Conservation (phyloP, 2,329 filamentous ascomycete species). For the Colletotrichum liriopes region DNA sequence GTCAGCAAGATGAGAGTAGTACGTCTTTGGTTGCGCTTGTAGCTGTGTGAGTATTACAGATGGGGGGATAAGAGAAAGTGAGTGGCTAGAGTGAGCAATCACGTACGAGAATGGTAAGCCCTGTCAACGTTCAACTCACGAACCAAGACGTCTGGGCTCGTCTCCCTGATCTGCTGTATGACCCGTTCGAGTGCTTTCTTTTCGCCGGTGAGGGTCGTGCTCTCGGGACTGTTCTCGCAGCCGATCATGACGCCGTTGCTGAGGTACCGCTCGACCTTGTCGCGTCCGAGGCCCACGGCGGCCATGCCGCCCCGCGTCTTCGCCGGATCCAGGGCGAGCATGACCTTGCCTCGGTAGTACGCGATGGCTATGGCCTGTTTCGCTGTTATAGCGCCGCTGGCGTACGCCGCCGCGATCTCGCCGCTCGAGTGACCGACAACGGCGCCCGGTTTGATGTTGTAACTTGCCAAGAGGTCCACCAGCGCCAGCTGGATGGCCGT, state of each 20-base stretch:
- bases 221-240: constrained; percentile 50
- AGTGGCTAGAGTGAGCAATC: background rate
- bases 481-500: constrained; percentile 46
- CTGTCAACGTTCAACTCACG: constrained; percentile 54
- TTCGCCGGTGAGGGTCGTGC: constrained; percentile 48
- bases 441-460: constrained; percentile 50
- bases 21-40: background rate
- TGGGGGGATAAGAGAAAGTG: background rate
- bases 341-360: constrained; percentile 55
- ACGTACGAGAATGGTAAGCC: constrained; percentile 57
- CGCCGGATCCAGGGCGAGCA: background rate
- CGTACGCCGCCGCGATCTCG: constrained; percentile 62
- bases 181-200: constrained; percentile 45
- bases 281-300: constrained; percentile 54
- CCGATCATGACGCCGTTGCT: constrained; percentile 46
- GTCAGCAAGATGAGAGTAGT: background rate
- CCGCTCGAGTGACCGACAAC: constrained; percentile 61
- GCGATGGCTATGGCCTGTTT: constrained; percentile 55
- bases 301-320: constrained; percentile 52
- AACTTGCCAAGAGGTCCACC: constrained; percentile 46
- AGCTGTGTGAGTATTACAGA: background rate
- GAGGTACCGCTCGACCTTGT: constrained; percentile 49
- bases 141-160: constrained; percentile 49
- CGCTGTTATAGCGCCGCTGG: constrained; percentile 52
- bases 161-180: constrained; percentile 48